Base-by-base conservation (phyloP, 305 asterid genomes). In the Nicotiana rustica region DNA sequence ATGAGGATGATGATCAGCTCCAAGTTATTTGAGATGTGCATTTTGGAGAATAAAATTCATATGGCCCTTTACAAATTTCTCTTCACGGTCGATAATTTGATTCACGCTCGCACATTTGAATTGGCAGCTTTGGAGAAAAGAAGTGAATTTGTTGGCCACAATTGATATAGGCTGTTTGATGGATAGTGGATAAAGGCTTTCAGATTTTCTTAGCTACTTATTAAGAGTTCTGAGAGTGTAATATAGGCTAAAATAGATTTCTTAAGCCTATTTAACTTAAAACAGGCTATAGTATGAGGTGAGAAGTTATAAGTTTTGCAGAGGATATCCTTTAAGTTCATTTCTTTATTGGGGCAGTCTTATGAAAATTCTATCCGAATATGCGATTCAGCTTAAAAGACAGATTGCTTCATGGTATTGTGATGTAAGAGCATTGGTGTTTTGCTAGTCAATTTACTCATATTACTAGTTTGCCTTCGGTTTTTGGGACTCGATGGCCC, bases 1-100 rank as follows among this genome's bases (percentile, higher is more conserved):
- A 78, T 15, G 92, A 87, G 29, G 89, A 87, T 12, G 80, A 29
- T 33, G 82, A 8, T 47, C 44, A 49, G 9, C 64, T 36, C 33
- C 92, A 29, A 25, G 79, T 25, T 75, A 49, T 52, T 52, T 52
- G 79, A 75, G 65, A 75, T 52, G 65, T 10, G 64, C 79, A 75
- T 52, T 25, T 75, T 29, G 47, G 79, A 52, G 65, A 25, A 75
- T 52, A 52, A 25, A 47, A 47, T n/a, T 60, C 65, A 75, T 25
- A 29, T 7, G 25, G 38, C 78, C 13, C 60, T 71, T 71, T 6
- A 47, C 12, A 44, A 7, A 21, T 44, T 17, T 75, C 79, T 13
- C 65, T 25, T 75, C 79, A 49, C 3, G 79, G 47, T 52, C 29
- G 36, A 1, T 14, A 21, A 9, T 52, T 49, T 52, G 65, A 52